Conservation (phyloP, 805 yeast genomes). For the Saccharomycopsis malanga region DNA sequence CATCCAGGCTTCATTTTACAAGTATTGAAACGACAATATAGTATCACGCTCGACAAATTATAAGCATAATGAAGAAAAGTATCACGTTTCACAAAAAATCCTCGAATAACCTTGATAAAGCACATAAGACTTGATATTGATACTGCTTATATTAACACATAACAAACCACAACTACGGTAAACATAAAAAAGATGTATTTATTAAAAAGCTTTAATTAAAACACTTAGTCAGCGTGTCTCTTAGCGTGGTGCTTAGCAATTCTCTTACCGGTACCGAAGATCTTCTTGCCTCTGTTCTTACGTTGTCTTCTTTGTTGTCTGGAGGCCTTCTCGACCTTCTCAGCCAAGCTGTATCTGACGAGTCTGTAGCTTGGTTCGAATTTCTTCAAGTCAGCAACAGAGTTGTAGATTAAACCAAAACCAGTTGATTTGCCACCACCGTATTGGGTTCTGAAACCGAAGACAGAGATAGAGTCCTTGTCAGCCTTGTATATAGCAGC, state of each 20-base stretch:
- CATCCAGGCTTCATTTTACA: too few species aligned
- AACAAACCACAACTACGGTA: too few species aligned
- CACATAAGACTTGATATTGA: too few species aligned
- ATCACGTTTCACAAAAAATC: too few species aligned
- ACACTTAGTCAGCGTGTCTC: conserved; percentile 72
- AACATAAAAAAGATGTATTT: conserved; percentile 4
- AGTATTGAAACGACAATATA: too few species aligned
- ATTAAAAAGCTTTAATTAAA: conserved; percentile 1
- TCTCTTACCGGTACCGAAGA: conserved; percentile 96
- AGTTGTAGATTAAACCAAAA: conserved; percentile 98
- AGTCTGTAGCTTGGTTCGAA: conserved; percentile 99
- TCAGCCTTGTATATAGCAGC: conserved; percentile 86
- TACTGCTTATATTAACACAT: too few species aligned
- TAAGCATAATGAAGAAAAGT: too few species aligned
- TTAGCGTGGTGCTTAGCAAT: conserved; percentile 88
- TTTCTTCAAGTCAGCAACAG: conserved; percentile 94
- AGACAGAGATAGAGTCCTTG: conserved; percentile 92
- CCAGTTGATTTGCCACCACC: conserved; percentile 99
- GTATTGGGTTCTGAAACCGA: conserved; percentile 98
- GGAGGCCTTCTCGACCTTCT: conserved; percentile 92
- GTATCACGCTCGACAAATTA: too few species aligned
- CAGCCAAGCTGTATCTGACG: conserved; percentile 97
- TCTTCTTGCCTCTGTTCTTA: conserved; percentile 99
- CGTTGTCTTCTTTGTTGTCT: conserved; percentile 99
- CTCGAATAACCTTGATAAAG: too few species aligned